Evolutionary conservation across 2,329 filamentous ascomycete species (phyloP).

Genomic region (Colletotrichum sp.): DNA sequence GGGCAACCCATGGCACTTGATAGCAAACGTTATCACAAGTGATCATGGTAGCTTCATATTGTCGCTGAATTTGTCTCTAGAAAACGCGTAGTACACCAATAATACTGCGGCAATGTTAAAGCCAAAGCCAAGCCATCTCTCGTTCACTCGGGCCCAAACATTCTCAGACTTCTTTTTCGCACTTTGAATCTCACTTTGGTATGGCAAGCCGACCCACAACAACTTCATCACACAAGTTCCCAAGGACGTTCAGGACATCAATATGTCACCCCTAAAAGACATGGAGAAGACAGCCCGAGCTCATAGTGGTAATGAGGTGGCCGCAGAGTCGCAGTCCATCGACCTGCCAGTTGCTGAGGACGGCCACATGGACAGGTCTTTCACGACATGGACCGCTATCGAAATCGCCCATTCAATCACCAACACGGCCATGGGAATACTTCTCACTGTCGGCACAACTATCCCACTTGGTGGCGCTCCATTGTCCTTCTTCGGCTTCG

Average conservation of each 20-base stretch:
- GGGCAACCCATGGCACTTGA: background rate
- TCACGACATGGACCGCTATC: slow-evolving; percentile 29
- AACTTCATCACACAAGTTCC: background rate
- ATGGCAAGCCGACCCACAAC: background rate
- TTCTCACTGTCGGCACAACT: slow-evolving; percentile 25
- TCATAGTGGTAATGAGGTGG: background rate
- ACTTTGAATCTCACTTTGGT: background rate
- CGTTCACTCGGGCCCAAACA: background rate
- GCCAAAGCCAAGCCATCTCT: background rate
- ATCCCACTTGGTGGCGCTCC: slow-evolving; percentile 27
- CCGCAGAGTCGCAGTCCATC: background rate
- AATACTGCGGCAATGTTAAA: background rate
- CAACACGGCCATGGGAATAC: slow-evolving; percentile 27
- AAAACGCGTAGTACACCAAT: background rate
- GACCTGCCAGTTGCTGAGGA: slow-evolving; percentile 5
- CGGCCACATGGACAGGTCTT: slow-evolving; percentile 33
- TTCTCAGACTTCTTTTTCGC: background rate
- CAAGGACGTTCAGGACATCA: background rate
- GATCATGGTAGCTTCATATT: background rate
- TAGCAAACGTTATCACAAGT: background rate
- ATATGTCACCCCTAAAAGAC: background rate
- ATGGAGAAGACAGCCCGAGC: background rate
- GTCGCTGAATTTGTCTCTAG: background rate
- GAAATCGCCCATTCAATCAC: slow-evolving; percentile 30
- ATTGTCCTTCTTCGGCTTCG: slow-evolving; percentile 31